Evolutionary conservation across 352 stramenopile species (phyloP).

Genomic region (Pythium periplocum): DNA sequence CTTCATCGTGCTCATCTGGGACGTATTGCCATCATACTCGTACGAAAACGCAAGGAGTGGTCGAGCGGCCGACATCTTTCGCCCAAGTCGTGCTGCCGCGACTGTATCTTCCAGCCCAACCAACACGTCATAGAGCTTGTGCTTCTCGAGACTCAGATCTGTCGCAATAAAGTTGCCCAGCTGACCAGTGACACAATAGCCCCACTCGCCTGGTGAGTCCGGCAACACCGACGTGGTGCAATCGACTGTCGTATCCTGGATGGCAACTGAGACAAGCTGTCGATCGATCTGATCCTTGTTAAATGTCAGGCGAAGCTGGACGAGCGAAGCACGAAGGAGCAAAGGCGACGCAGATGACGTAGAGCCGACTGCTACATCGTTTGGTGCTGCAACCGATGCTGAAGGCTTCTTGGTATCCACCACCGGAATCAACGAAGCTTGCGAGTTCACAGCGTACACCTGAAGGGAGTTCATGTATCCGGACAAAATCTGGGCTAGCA

Average conservation of each 20-base stretch:
- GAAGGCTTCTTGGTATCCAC: not conserved
- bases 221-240: conserved; percentile 20
- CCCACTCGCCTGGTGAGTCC: not conserved
- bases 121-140: conserved; percentile 56
- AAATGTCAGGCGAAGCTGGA: conserved; percentile 74
- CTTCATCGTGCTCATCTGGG: conserved; percentile 39
- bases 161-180: conserved; percentile 72
- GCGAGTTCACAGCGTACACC: conserved; percentile 14
- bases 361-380: no score
- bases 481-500: conserved; percentile 67
- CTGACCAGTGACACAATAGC: conserved; percentile 23
- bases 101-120: conserved; percentile 50
- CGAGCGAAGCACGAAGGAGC: conserved; percentile 51
- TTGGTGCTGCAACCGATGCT: not conserved
- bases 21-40: conserved; percentile 8
- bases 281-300: conserved; percentile 78
- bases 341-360: conserved; percentile 4
- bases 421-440: not conserved
- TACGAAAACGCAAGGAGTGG: conserved; percentile 33
- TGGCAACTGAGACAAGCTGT: conserved; percentile 52
- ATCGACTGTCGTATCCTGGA: conserved; percentile 49
- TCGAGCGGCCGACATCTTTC: conserved; percentile 3
- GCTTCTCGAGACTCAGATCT: conserved; percentile 69
- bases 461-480: conserved; percentile 52
- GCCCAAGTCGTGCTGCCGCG: conserved; percentile 8